Conservation (phyloP, 164 flowering plant genomes). For the Vitis riparia region DNA sequence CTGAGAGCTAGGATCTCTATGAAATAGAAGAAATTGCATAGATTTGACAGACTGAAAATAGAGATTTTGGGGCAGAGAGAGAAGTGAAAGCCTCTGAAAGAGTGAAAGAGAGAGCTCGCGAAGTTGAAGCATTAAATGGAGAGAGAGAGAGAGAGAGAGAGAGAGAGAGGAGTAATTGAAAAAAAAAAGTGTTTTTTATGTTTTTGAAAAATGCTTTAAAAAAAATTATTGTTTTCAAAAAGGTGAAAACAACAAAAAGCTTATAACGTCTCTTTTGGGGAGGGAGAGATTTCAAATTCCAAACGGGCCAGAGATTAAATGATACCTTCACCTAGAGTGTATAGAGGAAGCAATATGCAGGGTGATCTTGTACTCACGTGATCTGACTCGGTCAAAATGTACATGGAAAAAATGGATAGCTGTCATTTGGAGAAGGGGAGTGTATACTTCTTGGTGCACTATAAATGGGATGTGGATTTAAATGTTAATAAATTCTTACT, state of each 20-base stretch:
- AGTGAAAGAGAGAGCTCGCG: conserved; percentile 13
- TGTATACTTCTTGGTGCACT: too few relatives aligned
- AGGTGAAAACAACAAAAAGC: conserved; percentile 17
- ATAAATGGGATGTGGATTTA: too few relatives aligned
- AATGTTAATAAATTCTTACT: too few relatives aligned
- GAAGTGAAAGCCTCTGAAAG: conserved; percentile 2
- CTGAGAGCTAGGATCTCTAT: conserved; percentile 4
- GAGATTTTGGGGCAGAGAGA: conserved; percentile 3
- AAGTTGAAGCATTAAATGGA: conserved; percentile 48
- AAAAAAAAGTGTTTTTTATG: neutral
- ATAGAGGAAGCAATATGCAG: too few relatives aligned
- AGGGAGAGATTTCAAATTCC: conserved; percentile 47
- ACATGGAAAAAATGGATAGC: too few relatives aligned
- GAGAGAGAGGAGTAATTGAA: neutral
- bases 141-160: conserved; percentile 10
- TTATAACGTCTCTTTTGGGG: conserved; percentile 62
- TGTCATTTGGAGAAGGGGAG: too few relatives aligned
- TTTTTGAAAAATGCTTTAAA: neutral
- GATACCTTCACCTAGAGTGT: too few relatives aligned
- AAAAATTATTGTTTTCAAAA: conserved; percentile 8
- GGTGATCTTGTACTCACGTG: too few relatives aligned
- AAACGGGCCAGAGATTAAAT: conserved; percentile 11
- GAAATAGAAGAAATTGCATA: conserved; percentile 4
- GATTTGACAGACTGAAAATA: neutral
- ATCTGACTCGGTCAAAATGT: too few relatives aligned